These are phyloP conservation scores for Tolypocladium paradoxum DNA, from an alignment of 2,329 filamentous ascomycete genomes.

Conservation along the genomic window DNA sequence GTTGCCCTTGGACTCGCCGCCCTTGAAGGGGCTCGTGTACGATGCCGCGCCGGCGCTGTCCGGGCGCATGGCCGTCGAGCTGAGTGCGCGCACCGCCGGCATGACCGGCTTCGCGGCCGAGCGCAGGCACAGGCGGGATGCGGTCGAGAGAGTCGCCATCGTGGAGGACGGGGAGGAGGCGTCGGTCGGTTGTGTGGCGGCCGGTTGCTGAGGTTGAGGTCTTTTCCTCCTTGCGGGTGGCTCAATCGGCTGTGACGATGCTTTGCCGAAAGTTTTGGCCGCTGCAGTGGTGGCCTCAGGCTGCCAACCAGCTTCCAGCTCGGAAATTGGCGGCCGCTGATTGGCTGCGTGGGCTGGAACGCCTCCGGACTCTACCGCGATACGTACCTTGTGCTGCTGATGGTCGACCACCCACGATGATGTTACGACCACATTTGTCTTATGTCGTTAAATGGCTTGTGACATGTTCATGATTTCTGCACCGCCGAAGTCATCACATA, in stretches of 20 bases:
- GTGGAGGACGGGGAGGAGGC: slow-evolving; percentile 12
- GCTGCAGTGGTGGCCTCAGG: slow-evolving; percentile 31
- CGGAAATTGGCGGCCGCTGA: slow-evolving; percentile 35
- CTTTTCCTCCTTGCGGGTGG: slow-evolving; percentile 27
- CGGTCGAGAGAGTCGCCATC: slow-evolving; percentile 60
- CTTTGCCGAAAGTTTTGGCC: slow-evolving; percentile 31
- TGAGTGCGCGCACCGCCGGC: slow-evolving; percentile 41
- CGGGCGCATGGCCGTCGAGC: slow-evolving; percentile 39
- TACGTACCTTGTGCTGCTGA: slow-evolving; percentile 5
- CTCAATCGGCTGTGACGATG: slow-evolving; percentile 24
- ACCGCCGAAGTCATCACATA: background rate
- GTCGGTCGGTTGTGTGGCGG: slow-evolving; percentile 15
- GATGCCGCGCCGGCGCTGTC: slow-evolving; percentile 35
- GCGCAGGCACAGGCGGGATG: slow-evolving; percentile 61
- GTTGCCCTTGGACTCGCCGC: slow-evolving; percentile 44
- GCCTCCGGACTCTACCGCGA: slow-evolving; percentile 19
- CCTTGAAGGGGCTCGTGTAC: slow-evolving; percentile 56
- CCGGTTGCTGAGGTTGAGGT: slow-evolving; percentile 30
- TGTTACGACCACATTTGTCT: no score
- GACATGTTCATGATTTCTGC: no score
- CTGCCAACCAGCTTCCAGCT: slow-evolving; percentile 23
- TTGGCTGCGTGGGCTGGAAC: slow-evolving; percentile 25
- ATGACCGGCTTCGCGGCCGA: slow-evolving; percentile 31
- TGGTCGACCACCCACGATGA: background rate
- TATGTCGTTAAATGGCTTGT: no score